Percentiles rank a stretch among this genome's conserved stretches.
These are phyloP conservation scores for Ceratocystis cubensis DNA, from an alignment of 2,329 filamentous ascomycete genomes.

Conservation along the genomic window DNA sequence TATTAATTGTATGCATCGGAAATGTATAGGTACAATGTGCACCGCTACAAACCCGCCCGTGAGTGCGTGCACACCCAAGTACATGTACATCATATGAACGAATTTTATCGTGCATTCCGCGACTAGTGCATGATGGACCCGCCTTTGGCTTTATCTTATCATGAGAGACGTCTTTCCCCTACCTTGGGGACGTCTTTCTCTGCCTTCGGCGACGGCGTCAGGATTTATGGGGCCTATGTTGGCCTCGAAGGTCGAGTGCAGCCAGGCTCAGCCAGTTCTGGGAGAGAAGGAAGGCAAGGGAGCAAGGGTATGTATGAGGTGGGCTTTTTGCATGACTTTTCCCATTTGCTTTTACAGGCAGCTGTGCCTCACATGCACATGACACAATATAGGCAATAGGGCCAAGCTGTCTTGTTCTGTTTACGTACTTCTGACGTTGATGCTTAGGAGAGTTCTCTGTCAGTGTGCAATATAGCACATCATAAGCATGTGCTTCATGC, in stretches of 20 bases:
- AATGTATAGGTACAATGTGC: no score
- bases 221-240: constrained; percentile 10
- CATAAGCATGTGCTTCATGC: neutral
- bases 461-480: neutral
- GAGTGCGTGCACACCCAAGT: no score
- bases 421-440: neutral
- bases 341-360: neutral
- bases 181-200: neutral
- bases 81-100: neutral
- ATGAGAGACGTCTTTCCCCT: neutral
- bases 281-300: neutral
- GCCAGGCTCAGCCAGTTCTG: neutral
- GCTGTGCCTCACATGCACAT: neutral
- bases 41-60: no score
- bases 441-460: neutral
- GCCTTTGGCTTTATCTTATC: neutral
- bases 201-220: constrained; percentile 15
- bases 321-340: neutral
- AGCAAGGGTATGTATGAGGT: neutral
- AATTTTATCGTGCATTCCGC: neutral
- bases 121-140: neutral
- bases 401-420: neutral
- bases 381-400: neutral
- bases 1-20: neutral
- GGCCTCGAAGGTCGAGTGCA: neutral